These are phyloP conservation scores for Talaromyces sp. DNA, from an alignment of 2,329 filamentous ascomycete genomes.

Conservation along the genomic window DNA sequence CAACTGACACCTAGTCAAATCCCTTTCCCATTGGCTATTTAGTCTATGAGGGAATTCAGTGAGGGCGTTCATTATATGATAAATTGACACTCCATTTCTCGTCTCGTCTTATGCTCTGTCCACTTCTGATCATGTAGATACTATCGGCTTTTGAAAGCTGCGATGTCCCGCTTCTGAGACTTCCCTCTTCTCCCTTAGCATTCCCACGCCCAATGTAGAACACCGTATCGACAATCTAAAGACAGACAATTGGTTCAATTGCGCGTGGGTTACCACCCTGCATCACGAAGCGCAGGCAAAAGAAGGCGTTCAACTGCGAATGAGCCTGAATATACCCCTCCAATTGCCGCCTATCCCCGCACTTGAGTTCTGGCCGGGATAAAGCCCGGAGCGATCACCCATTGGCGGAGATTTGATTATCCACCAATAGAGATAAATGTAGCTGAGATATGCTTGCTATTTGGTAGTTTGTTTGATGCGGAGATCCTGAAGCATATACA, in stretches of 20 bases:
- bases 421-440: background rate
- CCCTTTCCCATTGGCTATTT: background rate
- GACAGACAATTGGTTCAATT: background rate
- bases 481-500: background rate
- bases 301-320: background rate
- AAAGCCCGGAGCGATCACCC: slow-evolving; percentile 3
- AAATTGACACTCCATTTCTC: background rate
- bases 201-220: background rate
- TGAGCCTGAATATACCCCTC: background rate
- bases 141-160: background rate
- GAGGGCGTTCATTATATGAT: background rate
- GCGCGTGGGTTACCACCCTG: background rate
- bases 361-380: background rate
- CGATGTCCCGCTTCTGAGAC: background rate
- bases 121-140: background rate
- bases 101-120: background rate
- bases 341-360: background rate
- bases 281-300: background rate
- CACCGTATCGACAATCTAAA: background rate
- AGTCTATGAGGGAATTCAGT: background rate
- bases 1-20: background rate
- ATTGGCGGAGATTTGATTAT: slow-evolving; percentile 17
- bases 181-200: background rate
- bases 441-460: background rate
- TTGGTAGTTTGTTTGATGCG: background rate